A percentile compares a stretch with the other conserved stretches of the same genome.
Evolutionary conservation across 2,329 filamentous ascomycete species (phyloP).

Genomic region (Nothophaeocryptopus gaeumannii): DNA sequence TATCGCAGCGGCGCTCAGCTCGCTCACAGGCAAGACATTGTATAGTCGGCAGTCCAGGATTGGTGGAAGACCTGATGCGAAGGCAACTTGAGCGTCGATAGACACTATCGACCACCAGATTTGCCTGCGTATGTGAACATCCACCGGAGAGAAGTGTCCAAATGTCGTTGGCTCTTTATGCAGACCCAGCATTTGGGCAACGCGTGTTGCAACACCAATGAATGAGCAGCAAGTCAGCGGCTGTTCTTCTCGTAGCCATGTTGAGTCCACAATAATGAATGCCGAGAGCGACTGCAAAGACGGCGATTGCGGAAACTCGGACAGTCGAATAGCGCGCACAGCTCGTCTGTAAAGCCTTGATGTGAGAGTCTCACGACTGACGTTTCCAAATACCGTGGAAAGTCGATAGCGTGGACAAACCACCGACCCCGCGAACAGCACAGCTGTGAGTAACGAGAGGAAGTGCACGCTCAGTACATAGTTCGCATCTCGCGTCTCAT

Average conservation of each 20-base stretch:
- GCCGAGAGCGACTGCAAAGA: constrained; percentile 47
- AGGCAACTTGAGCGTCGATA: constrained; percentile 49
- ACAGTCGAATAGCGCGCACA: constrained; percentile 23
- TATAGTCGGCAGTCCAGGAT: constrained; percentile 46
- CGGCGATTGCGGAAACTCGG: constrained; percentile 43
- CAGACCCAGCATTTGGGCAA: constrained; percentile 48
- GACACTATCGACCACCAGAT: constrained; percentile 52
- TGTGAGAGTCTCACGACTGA: constrained; percentile 21
- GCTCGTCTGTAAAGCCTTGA: constrained; percentile 22
- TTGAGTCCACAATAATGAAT: constrained; percentile 39
- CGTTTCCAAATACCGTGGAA: constrained; percentile 21
- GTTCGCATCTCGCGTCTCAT: constrained; percentile 19
- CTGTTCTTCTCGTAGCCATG: constrained; percentile 47
- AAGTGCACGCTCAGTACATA: constrained; percentile 23
- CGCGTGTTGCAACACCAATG: constrained; percentile 46
- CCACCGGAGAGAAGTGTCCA: constrained; percentile 40
- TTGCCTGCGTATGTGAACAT: constrained; percentile 46
- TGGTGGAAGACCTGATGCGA: constrained; percentile 48
- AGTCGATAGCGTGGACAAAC: constrained; percentile 22
- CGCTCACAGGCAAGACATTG: constrained; percentile 45
- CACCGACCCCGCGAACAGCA: constrained; percentile 26
- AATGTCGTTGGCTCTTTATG: constrained; percentile 51
- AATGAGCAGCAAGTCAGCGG: constrained; percentile 49
- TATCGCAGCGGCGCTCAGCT: constrained; percentile 34
- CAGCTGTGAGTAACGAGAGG: constrained; percentile 20